Conservation (phyloP, 1,284 basidiomycete genomes). For the Boletellus dicymbophilus region DNA sequence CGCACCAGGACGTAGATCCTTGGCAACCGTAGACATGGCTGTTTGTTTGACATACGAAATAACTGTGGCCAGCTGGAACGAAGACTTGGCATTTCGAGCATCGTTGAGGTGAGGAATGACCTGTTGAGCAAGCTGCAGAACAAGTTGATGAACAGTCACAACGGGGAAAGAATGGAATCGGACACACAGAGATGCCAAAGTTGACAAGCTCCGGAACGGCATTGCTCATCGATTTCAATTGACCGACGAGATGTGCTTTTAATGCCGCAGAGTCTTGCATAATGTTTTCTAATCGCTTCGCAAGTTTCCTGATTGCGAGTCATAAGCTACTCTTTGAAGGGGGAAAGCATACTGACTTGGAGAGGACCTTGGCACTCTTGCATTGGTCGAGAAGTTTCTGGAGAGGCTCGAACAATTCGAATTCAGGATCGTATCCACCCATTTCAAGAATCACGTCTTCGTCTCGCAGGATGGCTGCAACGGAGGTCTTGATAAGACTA, state of each 20-base stretch:
- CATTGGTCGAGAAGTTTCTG: slow-evolving; percentile 81
- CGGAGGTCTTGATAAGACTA: slow-evolving; percentile 83
- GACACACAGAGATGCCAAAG: slow-evolving; percentile 81
- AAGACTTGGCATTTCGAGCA: slow-evolving; percentile 70
- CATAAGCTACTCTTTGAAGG: slow-evolving; percentile 2
- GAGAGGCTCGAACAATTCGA: slow-evolving; percentile 77
- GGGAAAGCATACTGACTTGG: slow-evolving; percentile 55
- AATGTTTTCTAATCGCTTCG: slow-evolving; percentile 81
- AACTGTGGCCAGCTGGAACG: slow-evolving; percentile 76
- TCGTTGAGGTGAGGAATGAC: slow-evolving; percentile 81
- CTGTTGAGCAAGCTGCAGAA: slow-evolving; percentile 78
- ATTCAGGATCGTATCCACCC: slow-evolving; percentile 72
- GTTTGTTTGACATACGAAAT: slow-evolving; percentile 74
- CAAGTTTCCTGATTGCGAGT: slow-evolving; percentile 68
- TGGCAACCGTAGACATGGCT: slow-evolving; percentile 69
- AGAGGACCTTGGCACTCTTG: slow-evolving; percentile 77
- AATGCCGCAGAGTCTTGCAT: slow-evolving; percentile 71
- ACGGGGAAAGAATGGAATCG: neutral
- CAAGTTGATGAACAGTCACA: neutral
- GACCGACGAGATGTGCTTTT: slow-evolving; percentile 67
- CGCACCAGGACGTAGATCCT: slow-evolving; percentile 61
- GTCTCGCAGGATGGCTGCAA: slow-evolving; percentile 73
- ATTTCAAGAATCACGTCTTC: slow-evolving; percentile 76
- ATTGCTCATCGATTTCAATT: slow-evolving; percentile 71
- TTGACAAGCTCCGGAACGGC: slow-evolving; percentile 82